phyloP scores from a whole-genome alignment of 306 rosid species.

The Fragaria iinumae region DNA sequence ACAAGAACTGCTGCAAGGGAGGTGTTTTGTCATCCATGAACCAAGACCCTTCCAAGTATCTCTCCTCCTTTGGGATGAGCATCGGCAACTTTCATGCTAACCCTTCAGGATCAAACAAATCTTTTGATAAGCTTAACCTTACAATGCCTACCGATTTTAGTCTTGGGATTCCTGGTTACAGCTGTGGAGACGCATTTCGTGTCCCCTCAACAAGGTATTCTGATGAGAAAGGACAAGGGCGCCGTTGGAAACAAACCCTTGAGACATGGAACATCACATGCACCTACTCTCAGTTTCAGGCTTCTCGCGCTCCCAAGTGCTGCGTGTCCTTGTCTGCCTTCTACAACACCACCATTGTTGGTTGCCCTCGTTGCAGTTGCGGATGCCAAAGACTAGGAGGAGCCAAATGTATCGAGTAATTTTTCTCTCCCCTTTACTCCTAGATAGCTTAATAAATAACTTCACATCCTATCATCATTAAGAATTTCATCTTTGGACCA shows the following conservation, averaged over 20 bases:
- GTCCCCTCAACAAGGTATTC: constrained; percentile 50
- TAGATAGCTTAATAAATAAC: neutral
- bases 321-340: constrained; percentile 82
- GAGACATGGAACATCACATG: constrained; percentile 82
- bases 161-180: constrained; percentile 64
- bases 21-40: constrained; percentile 58
- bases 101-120: neutral
- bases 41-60: constrained; percentile 44
- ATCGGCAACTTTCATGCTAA: constrained; percentile 18
- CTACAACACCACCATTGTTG: constrained; percentile 56
- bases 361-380: constrained; percentile 79
- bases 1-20: constrained; percentile 62
- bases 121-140: neutral
- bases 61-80: constrained; percentile 55
- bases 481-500: too few relatives aligned
- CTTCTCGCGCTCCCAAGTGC: constrained; percentile 63
- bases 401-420: constrained; percentile 55
- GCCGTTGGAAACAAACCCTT: constrained; percentile 57
- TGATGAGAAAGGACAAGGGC: constrained; percentile 47
- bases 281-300: constrained; percentile 57
- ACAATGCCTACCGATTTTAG: constrained; percentile 52
- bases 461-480: neutral
- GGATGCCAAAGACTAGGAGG: constrained; percentile 59
- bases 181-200: constrained; percentile 45
- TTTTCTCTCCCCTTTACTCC: neutral